Evolutionary conservation across 2,329 filamentous ascomycete genomes (phyloP), one percentile per base, ranked within the genome.

Genomic region (Pestalotiopsis sp.): DNA sequence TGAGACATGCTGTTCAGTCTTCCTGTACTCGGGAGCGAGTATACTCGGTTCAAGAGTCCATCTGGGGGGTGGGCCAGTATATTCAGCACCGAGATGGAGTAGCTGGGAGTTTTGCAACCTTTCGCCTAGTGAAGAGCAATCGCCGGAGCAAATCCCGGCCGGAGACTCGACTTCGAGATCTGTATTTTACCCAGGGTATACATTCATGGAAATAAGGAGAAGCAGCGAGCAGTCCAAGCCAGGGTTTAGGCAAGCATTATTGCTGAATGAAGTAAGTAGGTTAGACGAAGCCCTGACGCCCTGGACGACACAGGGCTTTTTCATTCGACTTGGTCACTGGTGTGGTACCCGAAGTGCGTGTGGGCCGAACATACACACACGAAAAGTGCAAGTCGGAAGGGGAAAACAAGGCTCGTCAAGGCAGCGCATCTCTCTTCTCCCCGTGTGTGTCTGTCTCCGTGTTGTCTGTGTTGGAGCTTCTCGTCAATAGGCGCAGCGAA

Each of bases 401-500:
- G 17, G 45, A 52, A 36, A 36, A 36, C 31, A 36, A 36, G 31
- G 7, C 31, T 36, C 31, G 31, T 36, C 31, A 7, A 36, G 31
- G 31, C 31, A 36, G 31, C 31, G 31, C 6, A 36, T 36, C 31
- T 36, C 7, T 36, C 31, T 36, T 36, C 31, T 36, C 31, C 6
- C 31, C 31, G 6, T 9, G 31, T 36, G 31, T 36, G 31, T 36
- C 7, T 36, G 31, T 36, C 31, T 36, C 31, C 31, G 31, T 52
- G 45, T 20, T 52, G 45, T 49, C n/a, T 49, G 45, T 17, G 12
- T 49, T 27, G 20, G 45, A 65, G 49, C 63, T 65, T 57, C 41
- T 57, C 41, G 41, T n/a, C 17, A 39, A 65, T 65, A 65, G 63
- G 63, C 63, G 63, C 63, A 65, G 63, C 57, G 20, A 45, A 65